phyloP scores from a whole-genome alignment of 148 eudicot genomes.

The Vaccinium vitisidaea region DNA sequence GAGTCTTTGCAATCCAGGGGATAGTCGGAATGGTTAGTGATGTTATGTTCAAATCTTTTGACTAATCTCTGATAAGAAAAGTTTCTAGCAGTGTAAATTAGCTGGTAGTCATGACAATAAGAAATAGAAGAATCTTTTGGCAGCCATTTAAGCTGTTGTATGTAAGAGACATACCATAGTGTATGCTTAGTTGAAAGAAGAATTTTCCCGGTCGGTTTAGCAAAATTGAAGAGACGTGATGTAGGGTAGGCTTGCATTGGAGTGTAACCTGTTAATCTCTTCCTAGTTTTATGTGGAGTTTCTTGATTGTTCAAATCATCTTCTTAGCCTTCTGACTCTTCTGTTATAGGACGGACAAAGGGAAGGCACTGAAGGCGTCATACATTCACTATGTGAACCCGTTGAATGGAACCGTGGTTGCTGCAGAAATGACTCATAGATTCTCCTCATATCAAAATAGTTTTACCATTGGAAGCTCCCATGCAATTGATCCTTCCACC shows the following conservation, averaged over 20 bases:
- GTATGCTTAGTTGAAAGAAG: not conserved
- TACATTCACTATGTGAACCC: slow-evolving; percentile 71
- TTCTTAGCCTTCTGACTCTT: not conserved
- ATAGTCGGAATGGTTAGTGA: no score
- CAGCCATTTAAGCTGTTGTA: not conserved
- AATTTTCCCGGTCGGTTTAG: not conserved
- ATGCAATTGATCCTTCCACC: slow-evolving; percentile 49
- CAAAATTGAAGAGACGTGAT: not conserved
- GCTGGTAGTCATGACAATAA: not conserved
- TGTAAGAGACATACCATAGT: not conserved
- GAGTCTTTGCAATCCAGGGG: no score
- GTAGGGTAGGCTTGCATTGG: not conserved
- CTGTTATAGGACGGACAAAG: slow-evolving; percentile 71
- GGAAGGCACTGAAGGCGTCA: slow-evolving; percentile 77
- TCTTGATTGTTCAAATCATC: not conserved
- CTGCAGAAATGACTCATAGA: slow-evolving; percentile 87
- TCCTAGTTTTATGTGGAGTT: not conserved
- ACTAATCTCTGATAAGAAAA: not conserved
- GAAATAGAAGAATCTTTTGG: no score
- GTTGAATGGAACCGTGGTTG: slow-evolving; percentile 57
- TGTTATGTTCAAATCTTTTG: no score
- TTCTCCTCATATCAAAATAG: slow-evolving; percentile 57
- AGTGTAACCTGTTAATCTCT: not conserved
- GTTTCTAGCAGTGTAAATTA: not conserved
- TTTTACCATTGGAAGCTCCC: slow-evolving; percentile 73